Evolutionary conservation across 305 asterid species (phyloP), one percentile per base, ranked within the genome.

Genomic region (Striga hermonthica): DNA sequence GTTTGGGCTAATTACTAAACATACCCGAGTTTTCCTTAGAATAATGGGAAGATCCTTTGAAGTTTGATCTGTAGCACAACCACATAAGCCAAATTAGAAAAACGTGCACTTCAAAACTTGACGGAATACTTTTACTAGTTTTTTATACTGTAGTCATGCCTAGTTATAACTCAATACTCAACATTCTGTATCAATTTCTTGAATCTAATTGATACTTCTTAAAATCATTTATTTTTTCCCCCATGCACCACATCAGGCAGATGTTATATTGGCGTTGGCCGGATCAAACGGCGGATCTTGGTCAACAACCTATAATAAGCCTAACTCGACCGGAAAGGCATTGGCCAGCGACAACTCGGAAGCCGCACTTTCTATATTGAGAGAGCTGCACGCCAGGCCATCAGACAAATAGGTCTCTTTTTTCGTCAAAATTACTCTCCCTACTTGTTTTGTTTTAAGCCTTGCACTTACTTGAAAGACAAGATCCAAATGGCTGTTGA

Each of bases 281-380:
- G 95, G 96, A 64, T 89, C 92, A 2, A 87, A 81, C 15, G 96
- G 98, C 69, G 98, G 95, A 69, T 89, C 95, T 38, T 91, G 96
- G 98, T 89, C 96, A 9, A 89, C 98, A 15, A 78, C 82, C 22
- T 87, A 80, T 44, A 50, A 50, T 2, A 71, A 68, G 14, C 79
- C 91, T 22, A 84, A 83, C 64, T 63, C 81, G 7, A 41, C 75
- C 10, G 62, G 41, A 47, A 81, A 73, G 70, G 81, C 82, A 36
- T 68, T 34, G 10, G 7, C 83, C 54, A 57, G 81, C 43, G 83
- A 73, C 59, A 78, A 66, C 22, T 84, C 73, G 44, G 65, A 75
- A 7, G 71, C 72, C 52, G 71, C 72, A 50, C 36, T 74, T 55
- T 76, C 86, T 38, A 66, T 76, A 48, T 58, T 78, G 62, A 61